Evolutionary conservation across 164 flowering plant species (phyloP).

Genomic region (Stephania yunnanensis): DNA sequence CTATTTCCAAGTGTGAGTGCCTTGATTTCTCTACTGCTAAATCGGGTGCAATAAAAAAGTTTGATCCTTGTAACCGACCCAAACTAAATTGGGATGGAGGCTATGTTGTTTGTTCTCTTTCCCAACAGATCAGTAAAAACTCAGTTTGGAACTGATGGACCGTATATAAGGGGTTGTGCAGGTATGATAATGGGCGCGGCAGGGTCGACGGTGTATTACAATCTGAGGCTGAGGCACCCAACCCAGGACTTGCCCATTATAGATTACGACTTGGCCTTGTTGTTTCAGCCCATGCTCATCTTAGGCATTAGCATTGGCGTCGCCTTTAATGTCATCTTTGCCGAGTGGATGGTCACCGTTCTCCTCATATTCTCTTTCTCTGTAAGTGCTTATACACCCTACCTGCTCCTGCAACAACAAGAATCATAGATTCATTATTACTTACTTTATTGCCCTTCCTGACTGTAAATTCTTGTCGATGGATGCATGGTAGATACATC

Average conservation of each 20-base stretch:
- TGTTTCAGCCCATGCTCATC: constrained; percentile 63
- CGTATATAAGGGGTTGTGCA: constrained; percentile 10
- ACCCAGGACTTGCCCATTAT: constrained; percentile 50
- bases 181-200: constrained; percentile 68
- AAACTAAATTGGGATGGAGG: no score
- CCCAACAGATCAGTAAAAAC: no score
- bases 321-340: constrained; percentile 49
- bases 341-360: constrained; percentile 64
- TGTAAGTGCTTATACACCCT: constrained; percentile 21
- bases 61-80: no score
- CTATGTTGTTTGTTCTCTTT: no score
- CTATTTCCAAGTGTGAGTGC: constrained; percentile 50
- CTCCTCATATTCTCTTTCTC: constrained; percentile 49
- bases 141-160: no score
- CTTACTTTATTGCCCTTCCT: no score
- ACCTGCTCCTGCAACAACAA: background rate
- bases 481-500: constrained; percentile 43
- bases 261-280: constrained; percentile 56
- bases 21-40: background rate
- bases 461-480: background rate
- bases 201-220: constrained; percentile 43
- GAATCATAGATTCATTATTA: background rate
- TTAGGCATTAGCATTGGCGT: constrained; percentile 64
- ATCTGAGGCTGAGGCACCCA: constrained; percentile 45
- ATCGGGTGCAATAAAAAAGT: no score